Conservation (phyloP, 2,329 filamentous ascomycete species). For the Aspergillus flavus region DNA sequence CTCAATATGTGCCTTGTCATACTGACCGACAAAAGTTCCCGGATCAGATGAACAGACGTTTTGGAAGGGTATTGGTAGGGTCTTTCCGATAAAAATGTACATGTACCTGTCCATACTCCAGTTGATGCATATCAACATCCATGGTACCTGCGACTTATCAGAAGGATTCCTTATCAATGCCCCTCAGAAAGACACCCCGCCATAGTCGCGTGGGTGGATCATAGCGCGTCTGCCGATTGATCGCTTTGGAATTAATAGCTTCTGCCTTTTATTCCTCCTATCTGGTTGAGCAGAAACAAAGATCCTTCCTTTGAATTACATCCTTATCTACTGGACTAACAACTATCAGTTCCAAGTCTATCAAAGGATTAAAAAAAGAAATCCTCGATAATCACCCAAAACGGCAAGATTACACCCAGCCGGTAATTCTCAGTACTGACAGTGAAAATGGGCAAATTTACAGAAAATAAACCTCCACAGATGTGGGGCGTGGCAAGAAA, state of each 20-base stretch:
- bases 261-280: neutral
- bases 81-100: neutral
- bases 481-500: conserved; percentile 38
- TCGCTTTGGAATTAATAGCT: neutral
- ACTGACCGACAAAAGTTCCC: neutral
- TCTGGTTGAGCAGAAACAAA: neutral
- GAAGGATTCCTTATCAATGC: conserved; percentile 23
- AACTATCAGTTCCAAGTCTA: neutral
- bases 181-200: conserved; percentile 24
- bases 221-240: conserved; percentile 26
- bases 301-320: neutral
- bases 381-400: conserved; percentile 12
- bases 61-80: neutral
- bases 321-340: conserved; percentile 1
- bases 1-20: neutral
- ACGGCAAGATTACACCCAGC: conserved; percentile 3
- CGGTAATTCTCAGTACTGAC: conserved; percentile 5
- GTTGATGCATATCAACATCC: neutral
- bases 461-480: conserved; percentile 5
- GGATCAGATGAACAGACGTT: neutral
- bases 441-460: conserved; percentile 1
- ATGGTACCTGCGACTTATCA: conserved; percentile 22
- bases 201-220: conserved; percentile 27
- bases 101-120: neutral
- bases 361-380: neutral